phyloP scores from a whole-genome alignment of 2,329 filamentous ascomycete species.

The Xylariaceae sp. region DNA sequence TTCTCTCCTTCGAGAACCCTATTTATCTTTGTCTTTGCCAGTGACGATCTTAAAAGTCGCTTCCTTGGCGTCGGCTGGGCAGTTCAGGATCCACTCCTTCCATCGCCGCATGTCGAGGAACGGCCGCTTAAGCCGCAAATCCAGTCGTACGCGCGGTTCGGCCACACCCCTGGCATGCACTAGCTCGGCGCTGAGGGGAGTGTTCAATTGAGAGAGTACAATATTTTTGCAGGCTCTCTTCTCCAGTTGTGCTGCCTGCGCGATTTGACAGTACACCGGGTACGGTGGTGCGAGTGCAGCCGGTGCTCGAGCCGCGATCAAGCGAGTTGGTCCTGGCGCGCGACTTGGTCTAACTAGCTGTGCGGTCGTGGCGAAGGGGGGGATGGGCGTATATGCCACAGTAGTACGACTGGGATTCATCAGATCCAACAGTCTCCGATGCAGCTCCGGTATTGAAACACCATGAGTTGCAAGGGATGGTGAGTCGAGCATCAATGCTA shows the following conservation, averaged over 20 bases:
- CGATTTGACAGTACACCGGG: conserved; percentile 15
- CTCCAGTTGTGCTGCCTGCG: neutral
- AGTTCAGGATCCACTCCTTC: conserved; percentile 17
- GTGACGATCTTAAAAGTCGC: neutral
- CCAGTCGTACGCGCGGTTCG: conserved; percentile 1
- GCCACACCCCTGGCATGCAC: neutral
- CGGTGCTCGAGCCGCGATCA: neutral
- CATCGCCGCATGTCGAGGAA: conserved; percentile 13
- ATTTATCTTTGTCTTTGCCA: neutral
- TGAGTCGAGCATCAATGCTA: conserved; percentile 16
- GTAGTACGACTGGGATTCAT: neutral
- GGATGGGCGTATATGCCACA: neutral
- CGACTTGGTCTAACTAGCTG: neutral
- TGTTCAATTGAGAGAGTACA: conserved; percentile 13
- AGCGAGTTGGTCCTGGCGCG: neutral
- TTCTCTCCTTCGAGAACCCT: neutral
- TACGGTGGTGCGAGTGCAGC: neutral
- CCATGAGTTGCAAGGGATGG: conserved; percentile 8
- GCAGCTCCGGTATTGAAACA: conserved; percentile 11
- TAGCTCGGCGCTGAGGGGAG: neutral
- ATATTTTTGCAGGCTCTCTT: conserved; percentile 1
- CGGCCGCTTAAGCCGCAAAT: conserved; percentile 6
- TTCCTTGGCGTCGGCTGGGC: conserved; percentile 6
- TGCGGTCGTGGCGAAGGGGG: neutral
- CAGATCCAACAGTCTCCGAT: conserved; percentile 17